Percentiles rank a stretch among this genome's conserved stretches.
These are phyloP conservation scores for Tetrahymena borealis DNA, from an alignment of 73 alveolate species.

Conservation along the genomic window DNA sequence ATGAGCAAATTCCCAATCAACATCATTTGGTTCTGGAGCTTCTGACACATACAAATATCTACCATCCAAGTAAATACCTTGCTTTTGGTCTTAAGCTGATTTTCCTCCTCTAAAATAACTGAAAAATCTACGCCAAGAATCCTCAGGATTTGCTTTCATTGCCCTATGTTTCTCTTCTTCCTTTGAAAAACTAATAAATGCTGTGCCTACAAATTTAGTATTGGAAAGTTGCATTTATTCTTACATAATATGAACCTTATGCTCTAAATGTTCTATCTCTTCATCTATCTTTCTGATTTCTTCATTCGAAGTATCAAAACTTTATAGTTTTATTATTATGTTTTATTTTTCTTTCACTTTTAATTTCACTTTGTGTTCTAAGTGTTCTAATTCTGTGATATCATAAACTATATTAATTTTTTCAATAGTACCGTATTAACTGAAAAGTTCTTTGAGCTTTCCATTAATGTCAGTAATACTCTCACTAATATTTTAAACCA, in stretches of 20 bases:
- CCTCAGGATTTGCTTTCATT: constrained; percentile 8
- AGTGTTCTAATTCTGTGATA: constrained; percentile 21
- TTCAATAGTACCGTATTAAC: constrained; percentile 30
- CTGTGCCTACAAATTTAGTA: constrained; percentile 34
- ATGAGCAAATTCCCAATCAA: constrained; percentile 45
- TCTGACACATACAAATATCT: constrained; percentile 25
- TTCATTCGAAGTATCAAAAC: constrained; percentile 5
- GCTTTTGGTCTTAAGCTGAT: background rate
- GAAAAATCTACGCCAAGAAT: constrained; percentile 20
- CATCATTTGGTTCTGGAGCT: constrained; percentile 48
- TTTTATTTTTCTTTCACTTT: constrained; percentile 20
- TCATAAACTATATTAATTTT: constrained; percentile 34
- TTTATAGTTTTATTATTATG: background rate
- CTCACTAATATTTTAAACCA: constrained; percentile 11
- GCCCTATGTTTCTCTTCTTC: constrained; percentile 31
- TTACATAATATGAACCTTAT: constrained; percentile 21
- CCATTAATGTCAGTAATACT: background rate
- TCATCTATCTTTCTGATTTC: constrained; percentile 27
- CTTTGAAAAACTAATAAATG: constrained; percentile 24
- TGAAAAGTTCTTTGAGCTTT: constrained; percentile 4
- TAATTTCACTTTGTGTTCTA: constrained; percentile 8
- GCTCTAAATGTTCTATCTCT: constrained; percentile 26
- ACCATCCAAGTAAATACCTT: constrained; percentile 9
- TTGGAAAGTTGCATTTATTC: constrained; percentile 10
- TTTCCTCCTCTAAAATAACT: constrained; percentile 22